Conservation (phyloP, 768 basidiomycete species). For the Boletus subparvulus region DNA sequence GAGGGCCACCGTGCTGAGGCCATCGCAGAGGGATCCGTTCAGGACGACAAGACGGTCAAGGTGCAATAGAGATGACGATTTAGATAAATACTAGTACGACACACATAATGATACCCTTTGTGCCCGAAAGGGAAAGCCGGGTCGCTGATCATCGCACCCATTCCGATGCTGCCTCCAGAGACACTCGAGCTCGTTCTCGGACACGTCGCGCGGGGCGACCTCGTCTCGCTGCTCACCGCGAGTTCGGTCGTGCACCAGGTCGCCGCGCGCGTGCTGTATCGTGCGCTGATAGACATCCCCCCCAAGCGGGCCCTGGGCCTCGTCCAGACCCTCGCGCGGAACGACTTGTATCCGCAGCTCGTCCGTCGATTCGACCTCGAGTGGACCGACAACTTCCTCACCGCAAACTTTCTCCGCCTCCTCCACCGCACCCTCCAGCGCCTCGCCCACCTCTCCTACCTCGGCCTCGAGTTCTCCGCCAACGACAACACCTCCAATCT, state of each 20-base stretch:
- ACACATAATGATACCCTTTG: background rate
- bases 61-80: slow-evolving; percentile 20
- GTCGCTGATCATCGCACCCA: too few relatives aligned
- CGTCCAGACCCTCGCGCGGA: slow-evolving; percentile 41
- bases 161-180: slow-evolving; percentile 36
- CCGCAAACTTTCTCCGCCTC: slow-evolving; percentile 49
- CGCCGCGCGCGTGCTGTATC: slow-evolving; percentile 37
- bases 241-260: slow-evolving; percentile 29
- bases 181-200: slow-evolving; percentile 35
- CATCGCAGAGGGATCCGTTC: slow-evolving; percentile 39
- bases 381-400: slow-evolving; percentile 38
- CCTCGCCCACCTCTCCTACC: slow-evolving; percentile 39
- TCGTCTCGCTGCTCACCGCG: slow-evolving; percentile 24
- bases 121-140: too few relatives aligned
- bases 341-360: slow-evolving; percentile 36
- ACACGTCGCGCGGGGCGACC: slow-evolving; percentile 26
- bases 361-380: slow-evolving; percentile 51
- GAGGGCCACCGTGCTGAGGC: slow-evolving; percentile 74
- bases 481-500: slow-evolving; percentile 35
- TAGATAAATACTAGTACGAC: slow-evolving; percentile 11
- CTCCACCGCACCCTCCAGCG: slow-evolving; percentile 44
- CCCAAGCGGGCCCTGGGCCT: slow-evolving; percentile 36
- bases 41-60: slow-evolving; percentile 23
- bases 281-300: slow-evolving; percentile 35
- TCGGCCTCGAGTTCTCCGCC: slow-evolving; percentile 51